These are phyloP conservation scores for Penicillium subrubescens DNA, from an alignment of 495 filamentous ascomycete genomes.

Conservation along the genomic window DNA sequence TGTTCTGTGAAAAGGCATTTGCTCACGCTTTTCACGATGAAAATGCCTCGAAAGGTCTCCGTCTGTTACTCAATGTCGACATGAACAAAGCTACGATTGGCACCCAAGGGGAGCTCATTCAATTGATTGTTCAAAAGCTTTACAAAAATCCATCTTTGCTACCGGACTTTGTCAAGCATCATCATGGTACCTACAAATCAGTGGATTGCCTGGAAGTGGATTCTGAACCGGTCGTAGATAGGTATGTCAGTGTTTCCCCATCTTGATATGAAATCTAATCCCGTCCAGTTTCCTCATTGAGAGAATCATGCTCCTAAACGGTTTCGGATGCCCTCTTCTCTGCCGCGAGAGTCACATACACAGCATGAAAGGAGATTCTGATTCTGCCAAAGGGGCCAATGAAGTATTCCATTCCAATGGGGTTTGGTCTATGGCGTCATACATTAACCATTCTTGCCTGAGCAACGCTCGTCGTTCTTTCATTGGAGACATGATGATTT, in stretches of 20 bases:
- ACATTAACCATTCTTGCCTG: constrained; percentile 58
- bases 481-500: constrained; percentile 62
- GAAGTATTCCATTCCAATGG: constrained; percentile 38
- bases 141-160: constrained; percentile 51
- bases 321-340: constrained; percentile 48
- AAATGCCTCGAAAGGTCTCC: constrained; percentile 10
- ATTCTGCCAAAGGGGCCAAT: constrained; percentile 5
- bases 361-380: neutral
- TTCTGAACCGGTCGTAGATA: constrained; percentile 50
- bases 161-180: constrained; percentile 40
- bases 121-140: constrained; percentile 46
- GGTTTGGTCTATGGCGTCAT: constrained; percentile 56
- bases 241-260: constrained; percentile 31
- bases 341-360: constrained; percentile 32
- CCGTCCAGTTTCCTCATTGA: constrained; percentile 43
- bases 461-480: constrained; percentile 50
- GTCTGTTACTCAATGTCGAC: constrained; percentile 37
- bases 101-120: constrained; percentile 41
- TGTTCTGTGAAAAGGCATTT: constrained; percentile 61
- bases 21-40: constrained; percentile 29
- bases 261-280: constrained; percentile 9
- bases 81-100: constrained; percentile 28
- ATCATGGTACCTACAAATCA: constrained; percentile 41
- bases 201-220: constrained; percentile 42
- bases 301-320: constrained; percentile 48